Base-by-base conservation (phyloP, 345 rosid genomes). In the Eucalyptus camaldulensis region DNA sequence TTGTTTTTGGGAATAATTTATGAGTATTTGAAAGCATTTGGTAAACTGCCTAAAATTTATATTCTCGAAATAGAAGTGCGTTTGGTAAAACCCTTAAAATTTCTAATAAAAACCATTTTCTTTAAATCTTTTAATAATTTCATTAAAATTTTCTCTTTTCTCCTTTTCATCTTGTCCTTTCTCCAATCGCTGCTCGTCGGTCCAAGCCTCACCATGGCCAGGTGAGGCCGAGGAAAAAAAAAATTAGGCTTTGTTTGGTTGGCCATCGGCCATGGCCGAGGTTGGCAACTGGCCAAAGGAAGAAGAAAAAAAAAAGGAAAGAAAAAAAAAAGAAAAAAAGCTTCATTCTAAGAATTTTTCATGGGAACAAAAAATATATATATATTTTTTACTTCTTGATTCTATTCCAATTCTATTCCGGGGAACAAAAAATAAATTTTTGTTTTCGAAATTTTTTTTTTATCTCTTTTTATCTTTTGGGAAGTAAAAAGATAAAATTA, bases 181-280 rank as follows among this genome's bases (percentile, higher is more conserved):
- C 56, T 17, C 56, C 4, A 6, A 0, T 51, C 0, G 4, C 0
- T 51, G 56, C 56, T 0, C 0, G 4, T 51, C 0, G 56, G 56
- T 4, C 0, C 0, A 0, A 51, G 56, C 22, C 22, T 51, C 22
- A 6, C 4, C 0, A 3, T 51, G 9, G 56, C 0, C 3, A 0
- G 4, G 22, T 7, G 0, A 51, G 56, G 0, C 0, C 0, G 2
- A 51, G 56, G 56, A 51, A 0, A 17, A 51, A 51, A 3, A 51
- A 51, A 7, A 50, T 50, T 51, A 17, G 56, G 22, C 0, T 51
- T 16, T 51, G 8, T 51, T 0, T 16, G 2, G 54, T 1, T 0
- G 1, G 22, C 56, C 56, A 51, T 17, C 9, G 2, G 4, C 9
- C 1, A 51, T 51, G 56, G 9, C 2, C 0, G 0, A 7, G 22